Base-by-base conservation (phyloP, 2,329 filamentous ascomycete genomes). In the Calonectria hawksworthii region DNA sequence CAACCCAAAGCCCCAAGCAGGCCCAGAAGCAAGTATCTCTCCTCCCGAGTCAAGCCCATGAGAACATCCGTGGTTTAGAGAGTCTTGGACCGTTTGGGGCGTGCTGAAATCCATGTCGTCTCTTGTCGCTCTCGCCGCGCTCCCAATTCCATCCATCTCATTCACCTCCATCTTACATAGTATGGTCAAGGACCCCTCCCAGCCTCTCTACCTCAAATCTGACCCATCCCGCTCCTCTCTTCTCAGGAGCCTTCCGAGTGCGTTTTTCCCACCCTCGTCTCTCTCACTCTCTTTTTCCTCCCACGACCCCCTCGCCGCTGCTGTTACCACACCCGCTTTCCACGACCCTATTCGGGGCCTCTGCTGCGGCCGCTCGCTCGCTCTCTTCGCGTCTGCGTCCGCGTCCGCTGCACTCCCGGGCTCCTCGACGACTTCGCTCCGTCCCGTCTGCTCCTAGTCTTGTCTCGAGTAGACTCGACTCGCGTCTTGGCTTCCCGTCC, bases 101-200 rank as follows among this genome's bases (percentile, higher is more conserved):
- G 69, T 67, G 64, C 61, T 54, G 50, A 74, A 68, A 74, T 72
- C 56, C 68, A 74, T 68, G 73, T 68, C 64, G 73, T 50, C 64
- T 74, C 44, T 54, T 73, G 38, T 65, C 66, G 44, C 56, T 65
- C 56, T 65, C 50, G 56, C 65, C 67, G 41, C 52, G 56, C n/a
- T 65, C 69, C 34, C 30, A 50, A 52, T 59, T 47, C 54, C 38
- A 44, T 68, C 72, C 54, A 68, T 71, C 56, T 64, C 64, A 38
- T 67, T 50, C 66, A 69, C 66, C 47, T 68, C 72, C 68, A 71
- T 68, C 72, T 56, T 71, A 72, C 69, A 66, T 59, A 56, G 69
- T 34, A 72, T 72, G 69, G 69, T 44, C 68, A 66, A 68, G 52
- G 54, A 68, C 73, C 73, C 73, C 73, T 69, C 69, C 73, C 73